phyloP scores from a whole-genome alignment of 768 basidiomycete species.

The Pulveroboletus sp. region DNA sequence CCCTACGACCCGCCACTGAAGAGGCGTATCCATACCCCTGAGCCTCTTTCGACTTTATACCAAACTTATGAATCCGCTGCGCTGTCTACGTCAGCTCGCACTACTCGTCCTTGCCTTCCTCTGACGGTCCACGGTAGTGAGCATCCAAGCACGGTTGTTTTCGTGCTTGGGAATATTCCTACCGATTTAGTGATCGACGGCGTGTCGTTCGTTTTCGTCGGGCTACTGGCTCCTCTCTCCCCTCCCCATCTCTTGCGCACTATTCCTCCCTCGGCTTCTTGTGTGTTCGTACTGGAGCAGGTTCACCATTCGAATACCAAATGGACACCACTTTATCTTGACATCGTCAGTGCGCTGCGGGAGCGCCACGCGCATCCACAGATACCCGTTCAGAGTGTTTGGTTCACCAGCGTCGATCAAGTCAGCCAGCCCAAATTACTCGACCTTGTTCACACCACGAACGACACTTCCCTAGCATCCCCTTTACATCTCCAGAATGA shows the following conservation, averaged over 20 bases:
- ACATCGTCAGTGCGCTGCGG: conserved; percentile 70
- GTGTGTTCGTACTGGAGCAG: conserved; percentile 81
- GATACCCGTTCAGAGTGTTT: conserved; percentile 56
- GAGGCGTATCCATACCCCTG: background rate
- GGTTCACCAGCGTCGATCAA: conserved; percentile 48
- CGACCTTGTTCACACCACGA: conserved; percentile 45
- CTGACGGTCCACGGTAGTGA: conserved; percentile 46
- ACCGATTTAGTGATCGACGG: conserved; percentile 46
- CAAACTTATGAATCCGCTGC: conserved; percentile 66
- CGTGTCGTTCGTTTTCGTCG: conserved; percentile 58
- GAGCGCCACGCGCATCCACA: conserved; percentile 44
- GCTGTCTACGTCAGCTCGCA: conserved; percentile 56
- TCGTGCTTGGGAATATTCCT: conserved; percentile 58
- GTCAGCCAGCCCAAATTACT: conserved; percentile 42
- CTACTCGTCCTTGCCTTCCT: conserved; percentile 58
- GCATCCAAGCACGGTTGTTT: conserved; percentile 61
- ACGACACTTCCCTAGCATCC: conserved; percentile 32
- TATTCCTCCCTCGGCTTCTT: conserved; percentile 59
- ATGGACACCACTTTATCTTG: conserved; percentile 85
- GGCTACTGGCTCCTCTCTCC: conserved; percentile 66
- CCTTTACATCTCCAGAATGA: conserved; percentile 48
- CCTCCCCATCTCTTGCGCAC: conserved; percentile 48
- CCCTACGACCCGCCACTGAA: background rate
- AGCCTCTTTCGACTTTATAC: conserved; percentile 32
- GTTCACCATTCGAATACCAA: conserved; percentile 69